A percentile compares a stretch with the other conserved stretches of the same genome.
These are phyloP conservation scores for Cytospora chrysosperma DNA, from an alignment of 2,329 filamentous ascomycete species.

Conservation along the genomic window DNA sequence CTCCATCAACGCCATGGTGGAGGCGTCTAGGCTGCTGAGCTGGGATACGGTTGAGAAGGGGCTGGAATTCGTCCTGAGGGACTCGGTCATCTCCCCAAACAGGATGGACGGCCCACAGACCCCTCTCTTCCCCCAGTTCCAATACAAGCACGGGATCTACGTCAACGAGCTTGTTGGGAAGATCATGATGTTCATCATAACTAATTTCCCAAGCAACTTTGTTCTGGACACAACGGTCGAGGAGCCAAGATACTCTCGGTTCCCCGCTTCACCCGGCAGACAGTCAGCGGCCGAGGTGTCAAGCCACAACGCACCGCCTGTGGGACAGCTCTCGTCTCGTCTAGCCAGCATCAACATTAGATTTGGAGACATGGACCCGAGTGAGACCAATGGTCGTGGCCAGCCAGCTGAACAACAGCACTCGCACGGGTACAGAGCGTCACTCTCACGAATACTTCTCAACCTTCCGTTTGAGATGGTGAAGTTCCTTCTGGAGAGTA, in stretches of 20 bases:
- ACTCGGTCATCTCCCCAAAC: constrained; percentile 27
- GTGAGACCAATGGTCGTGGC: constrained; percentile 39
- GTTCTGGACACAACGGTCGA: constrained; percentile 45
- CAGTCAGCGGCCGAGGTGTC: background rate
- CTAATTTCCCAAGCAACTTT: constrained; percentile 52
- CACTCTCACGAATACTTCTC: constrained; percentile 65
- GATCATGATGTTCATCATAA: constrained; percentile 49
- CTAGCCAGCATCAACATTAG: constrained; percentile 30
- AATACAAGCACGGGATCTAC: constrained; percentile 39
- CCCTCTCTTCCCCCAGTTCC: constrained; percentile 26
- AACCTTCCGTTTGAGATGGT: constrained; percentile 69
- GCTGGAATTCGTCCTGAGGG: constrained; percentile 55
- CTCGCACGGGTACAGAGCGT: constrained; percentile 38
- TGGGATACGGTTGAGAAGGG: constrained; percentile 64
- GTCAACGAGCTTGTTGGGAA: constrained; percentile 47
- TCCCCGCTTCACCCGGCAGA: constrained; percentile 23
- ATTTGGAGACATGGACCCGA: constrained; percentile 32
- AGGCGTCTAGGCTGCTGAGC: constrained; percentile 56
- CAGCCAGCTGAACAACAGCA: constrained; percentile 32
- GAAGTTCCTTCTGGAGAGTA: constrained; percentile 64
- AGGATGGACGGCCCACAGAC: constrained; percentile 16
- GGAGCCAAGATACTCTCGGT: constrained; percentile 30
- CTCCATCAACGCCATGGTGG: constrained; percentile 56
- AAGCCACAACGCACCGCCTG: background rate
- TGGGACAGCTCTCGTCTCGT: constrained; percentile 18